Evolutionary conservation across 202 grass and related monocot species (phyloP).

Genomic region (Dendrocalamus latiflorus): DNA sequence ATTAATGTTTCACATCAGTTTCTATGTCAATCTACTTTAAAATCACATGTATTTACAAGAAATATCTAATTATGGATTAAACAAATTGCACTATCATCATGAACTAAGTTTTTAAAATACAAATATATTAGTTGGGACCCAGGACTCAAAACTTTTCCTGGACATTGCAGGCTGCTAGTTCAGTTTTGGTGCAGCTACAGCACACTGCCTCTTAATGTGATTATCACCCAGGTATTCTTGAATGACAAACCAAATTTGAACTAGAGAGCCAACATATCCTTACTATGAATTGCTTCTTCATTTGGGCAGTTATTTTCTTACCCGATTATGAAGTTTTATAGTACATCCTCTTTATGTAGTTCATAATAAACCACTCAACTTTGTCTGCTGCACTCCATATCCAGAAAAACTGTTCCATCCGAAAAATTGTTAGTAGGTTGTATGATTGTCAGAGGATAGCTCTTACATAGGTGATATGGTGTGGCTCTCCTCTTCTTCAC

Average conservation of each 20-base stretch:
- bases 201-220: conserved; percentile 85
- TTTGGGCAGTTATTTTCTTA: neutral
- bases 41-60: neutral
- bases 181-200: conserved; percentile 98
- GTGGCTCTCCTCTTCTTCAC: neutral
- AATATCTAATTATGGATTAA: neutral
- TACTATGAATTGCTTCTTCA: neutral
- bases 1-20: neutral
- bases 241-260: neutral
- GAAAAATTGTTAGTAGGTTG: neutral
- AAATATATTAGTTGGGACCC: neutral
- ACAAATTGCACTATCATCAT: neutral
- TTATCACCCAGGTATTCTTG: conserved; percentile 77
- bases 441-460: neutral
- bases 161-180: conserved; percentile 62
- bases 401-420: neutral
- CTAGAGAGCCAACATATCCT: neutral
- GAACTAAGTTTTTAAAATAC: conserved; percentile 2
- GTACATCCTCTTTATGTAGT: neutral
- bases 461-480: neutral
- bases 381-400: neutral
- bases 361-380: neutral
- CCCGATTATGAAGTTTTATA: neutral
- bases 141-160: neutral
- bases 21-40: neutral